phyloP scores from a whole-genome alignment of 2,329 filamentous ascomycete species.

The Fusarium buxicola region DNA sequence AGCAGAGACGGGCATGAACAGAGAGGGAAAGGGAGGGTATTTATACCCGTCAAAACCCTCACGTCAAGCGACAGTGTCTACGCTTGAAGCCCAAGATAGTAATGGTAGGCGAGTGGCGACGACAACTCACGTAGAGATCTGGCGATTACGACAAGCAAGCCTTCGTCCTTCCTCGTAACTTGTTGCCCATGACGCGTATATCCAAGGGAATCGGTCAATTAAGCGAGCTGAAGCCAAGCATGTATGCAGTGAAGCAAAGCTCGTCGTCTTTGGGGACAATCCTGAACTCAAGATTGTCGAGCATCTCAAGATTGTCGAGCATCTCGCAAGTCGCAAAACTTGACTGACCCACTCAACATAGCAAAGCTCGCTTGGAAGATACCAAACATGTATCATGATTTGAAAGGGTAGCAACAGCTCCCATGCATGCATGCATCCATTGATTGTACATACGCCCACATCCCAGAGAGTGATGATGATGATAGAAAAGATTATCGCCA shows the following conservation, averaged over 20 bases:
- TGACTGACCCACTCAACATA: neutral
- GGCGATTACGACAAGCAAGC: too few species aligned
- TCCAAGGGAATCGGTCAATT: neutral
- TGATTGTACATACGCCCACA: conserved; percentile 15
- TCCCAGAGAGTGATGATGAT: conserved; percentile 1
- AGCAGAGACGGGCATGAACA: neutral
- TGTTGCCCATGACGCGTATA: neutral
- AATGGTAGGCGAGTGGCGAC: neutral
- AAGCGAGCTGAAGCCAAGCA: neutral
- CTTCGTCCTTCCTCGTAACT: neutral
- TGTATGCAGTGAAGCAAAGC: neutral
- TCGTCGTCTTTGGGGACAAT: neutral
- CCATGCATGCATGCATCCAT: conserved; percentile 7
- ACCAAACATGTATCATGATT: neutral
- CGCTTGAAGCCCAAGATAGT: neutral
- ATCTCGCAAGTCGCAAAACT: neutral
- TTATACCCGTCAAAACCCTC: neutral
- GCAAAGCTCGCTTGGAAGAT: neutral
- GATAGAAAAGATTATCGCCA: conserved; percentile 2
- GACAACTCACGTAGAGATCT: neutral
- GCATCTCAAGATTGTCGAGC: too few species aligned
- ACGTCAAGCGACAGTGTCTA: too few species aligned
- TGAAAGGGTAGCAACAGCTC: conserved; percentile 8
- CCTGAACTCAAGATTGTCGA: neutral
- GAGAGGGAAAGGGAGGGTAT: neutral